Percentiles rank a stretch among this genome's conserved stretches.
phyloP scores from a whole-genome alignment of 305 asterid species.

The Solanum hybrid region DNA sequence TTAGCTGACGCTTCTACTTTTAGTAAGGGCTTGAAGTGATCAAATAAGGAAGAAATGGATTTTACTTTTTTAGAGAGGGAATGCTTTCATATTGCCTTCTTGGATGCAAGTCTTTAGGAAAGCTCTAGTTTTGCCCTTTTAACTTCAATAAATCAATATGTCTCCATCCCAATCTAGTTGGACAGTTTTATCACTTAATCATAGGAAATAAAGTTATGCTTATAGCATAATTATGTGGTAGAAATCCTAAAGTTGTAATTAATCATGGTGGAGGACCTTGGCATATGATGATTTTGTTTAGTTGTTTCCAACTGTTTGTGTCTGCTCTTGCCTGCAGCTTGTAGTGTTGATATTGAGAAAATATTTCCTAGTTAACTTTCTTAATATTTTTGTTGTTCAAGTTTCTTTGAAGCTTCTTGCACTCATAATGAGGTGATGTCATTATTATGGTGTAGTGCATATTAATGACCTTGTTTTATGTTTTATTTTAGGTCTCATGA shows the following conservation, averaged over 20 bases:
- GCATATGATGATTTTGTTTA: neutral
- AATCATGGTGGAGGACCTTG: neutral
- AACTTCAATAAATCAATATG: neutral
- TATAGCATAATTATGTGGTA: neutral
- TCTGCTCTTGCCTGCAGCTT: neutral
- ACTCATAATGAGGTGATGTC: neutral
- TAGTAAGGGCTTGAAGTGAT: neutral
- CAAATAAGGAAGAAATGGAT: neutral
- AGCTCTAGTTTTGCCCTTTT: neutral
- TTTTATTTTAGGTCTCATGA: slow-evolving; percentile 74
- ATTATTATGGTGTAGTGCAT: neutral
- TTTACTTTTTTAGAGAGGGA: neutral
- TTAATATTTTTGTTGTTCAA: neutral
- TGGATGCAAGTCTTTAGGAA: neutral
- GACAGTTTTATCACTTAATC: neutral
- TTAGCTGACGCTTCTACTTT: neutral
- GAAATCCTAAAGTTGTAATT: neutral
- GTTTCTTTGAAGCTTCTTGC: slow-evolving; percentile 4
- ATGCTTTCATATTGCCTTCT: neutral
- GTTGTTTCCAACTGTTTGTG: neutral
- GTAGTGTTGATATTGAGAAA: neutral
- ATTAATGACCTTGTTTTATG: neutral
- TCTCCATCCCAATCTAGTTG: neutral
- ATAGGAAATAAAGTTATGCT: neutral
- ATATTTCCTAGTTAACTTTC: neutral